These are phyloP conservation scores for Amanita molliuscula DNA, from an alignment of 768 basidiomycete genomes.

Conservation along the genomic window DNA sequence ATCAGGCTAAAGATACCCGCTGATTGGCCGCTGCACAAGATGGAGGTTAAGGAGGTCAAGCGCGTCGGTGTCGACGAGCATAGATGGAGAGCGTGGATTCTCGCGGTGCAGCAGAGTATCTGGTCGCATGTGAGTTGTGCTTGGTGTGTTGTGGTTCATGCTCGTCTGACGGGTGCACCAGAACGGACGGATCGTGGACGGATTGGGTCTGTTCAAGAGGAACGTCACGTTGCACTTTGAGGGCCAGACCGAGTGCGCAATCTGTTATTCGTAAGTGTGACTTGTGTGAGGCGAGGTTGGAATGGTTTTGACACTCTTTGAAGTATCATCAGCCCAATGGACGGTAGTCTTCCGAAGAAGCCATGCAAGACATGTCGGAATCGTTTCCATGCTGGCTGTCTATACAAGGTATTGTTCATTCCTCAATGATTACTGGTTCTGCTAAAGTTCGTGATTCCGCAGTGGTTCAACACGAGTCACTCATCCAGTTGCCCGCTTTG, in stretches of 20 bases:
- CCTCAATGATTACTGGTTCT: neutral
- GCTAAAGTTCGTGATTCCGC: conserved; percentile 1
- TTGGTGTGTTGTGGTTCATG: neutral
- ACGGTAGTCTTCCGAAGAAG: conserved; percentile 79
- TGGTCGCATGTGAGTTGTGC: conserved; percentile 63
- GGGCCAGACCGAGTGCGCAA: conserved; percentile 92
- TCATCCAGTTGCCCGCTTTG: conserved; percentile 89
- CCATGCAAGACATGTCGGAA: conserved; percentile 94
- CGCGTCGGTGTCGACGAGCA: conserved; percentile 83
- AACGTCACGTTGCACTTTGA: conserved; percentile 92
- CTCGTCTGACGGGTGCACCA: conserved; percentile 17
- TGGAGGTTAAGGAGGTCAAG: conserved; percentile 81
- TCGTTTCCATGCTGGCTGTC: conserved; percentile 82
- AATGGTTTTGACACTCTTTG: neutral
- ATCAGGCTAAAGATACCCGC: conserved; percentile 75
- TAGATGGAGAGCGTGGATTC: conserved; percentile 88
- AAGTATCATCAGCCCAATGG: conserved; percentile 87
- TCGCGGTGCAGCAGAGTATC: conserved; percentile 85
- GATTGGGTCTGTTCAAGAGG: conserved; percentile 82
- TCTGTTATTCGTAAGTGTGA: conserved; percentile 77
- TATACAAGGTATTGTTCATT: conserved; percentile 59
- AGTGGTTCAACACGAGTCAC: conserved; percentile 90
- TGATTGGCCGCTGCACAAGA: conserved; percentile 84
- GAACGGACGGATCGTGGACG: conserved; percentile 89
- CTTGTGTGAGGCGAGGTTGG: neutral